Percentiles rank a stretch among this genome's conserved stretches.
Conservation (phyloP, 768 basidiomycete genomes). For the Leccinum fibrillosum region DNA sequence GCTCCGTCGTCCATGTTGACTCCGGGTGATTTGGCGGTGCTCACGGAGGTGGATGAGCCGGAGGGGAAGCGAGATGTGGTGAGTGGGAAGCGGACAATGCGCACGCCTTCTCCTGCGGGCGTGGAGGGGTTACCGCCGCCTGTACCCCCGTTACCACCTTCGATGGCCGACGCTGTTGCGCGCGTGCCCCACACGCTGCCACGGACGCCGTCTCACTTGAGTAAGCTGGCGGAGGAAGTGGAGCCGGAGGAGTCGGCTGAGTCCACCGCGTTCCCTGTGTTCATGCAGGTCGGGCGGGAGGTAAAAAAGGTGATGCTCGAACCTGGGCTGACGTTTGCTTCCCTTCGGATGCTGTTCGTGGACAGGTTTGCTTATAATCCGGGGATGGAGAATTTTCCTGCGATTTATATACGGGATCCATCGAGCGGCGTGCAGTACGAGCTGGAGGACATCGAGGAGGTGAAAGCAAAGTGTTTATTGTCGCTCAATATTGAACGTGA, state of each 20-base stretch:
- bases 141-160: constrained; percentile 50
- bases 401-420: constrained; percentile 92
- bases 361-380: constrained; percentile 95
- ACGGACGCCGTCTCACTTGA: constrained; percentile 4
- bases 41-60: constrained; percentile 68
- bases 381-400: constrained; percentile 89
- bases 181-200: constrained; percentile 5
- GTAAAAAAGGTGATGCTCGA: constrained; percentile 85
- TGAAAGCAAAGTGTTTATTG: constrained; percentile 82
- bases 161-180: constrained; percentile 37
- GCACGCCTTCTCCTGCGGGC: constrained; percentile 35
- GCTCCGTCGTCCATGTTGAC: constrained; percentile 56
- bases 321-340: constrained; percentile 64
- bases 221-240: constrained; percentile 17
- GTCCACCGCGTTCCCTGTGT: constrained; percentile 56
- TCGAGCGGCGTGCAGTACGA: constrained; percentile 93
- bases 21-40: constrained; percentile 65
- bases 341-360: constrained; percentile 83
- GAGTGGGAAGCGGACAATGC: constrained; percentile 28
- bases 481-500: constrained; percentile 96
- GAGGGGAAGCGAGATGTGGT: constrained; percentile 16
- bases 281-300: constrained; percentile 85
- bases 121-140: constrained; percentile 26
- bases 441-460: constrained; percentile 90
- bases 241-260: constrained; percentile 19